phyloP scores from a whole-genome alignment of 1,284 basidiomycete species.

The Irpex rosettiformis region DNA sequence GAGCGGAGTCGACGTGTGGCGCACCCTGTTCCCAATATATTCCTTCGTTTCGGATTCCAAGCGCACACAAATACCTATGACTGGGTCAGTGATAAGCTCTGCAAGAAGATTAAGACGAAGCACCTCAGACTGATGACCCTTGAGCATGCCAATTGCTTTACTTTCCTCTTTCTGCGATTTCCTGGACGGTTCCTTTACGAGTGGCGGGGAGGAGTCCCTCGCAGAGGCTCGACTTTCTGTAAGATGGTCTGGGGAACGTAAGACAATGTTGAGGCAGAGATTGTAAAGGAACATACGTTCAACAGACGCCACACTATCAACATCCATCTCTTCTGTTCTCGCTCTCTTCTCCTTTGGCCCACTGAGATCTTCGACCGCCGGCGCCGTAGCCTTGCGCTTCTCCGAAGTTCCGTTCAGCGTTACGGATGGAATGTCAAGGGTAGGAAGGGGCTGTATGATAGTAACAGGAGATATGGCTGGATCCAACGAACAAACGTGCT shows the following conservation, averaged over 20 bases:
- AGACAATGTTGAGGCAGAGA: not conserved
- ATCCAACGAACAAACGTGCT: conserved; percentile 60
- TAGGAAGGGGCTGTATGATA: conserved; percentile 16
- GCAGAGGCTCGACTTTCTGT: conserved; percentile 7
- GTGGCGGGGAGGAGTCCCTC: not conserved
- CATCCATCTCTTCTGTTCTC: conserved; percentile 26
- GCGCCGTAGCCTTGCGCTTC: conserved; percentile 31
- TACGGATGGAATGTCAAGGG: conserved; percentile 1
- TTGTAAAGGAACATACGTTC: conserved; percentile 26
- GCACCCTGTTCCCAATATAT: conserved; percentile 72
- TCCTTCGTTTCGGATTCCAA: conserved; percentile 69
- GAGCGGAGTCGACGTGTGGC: too few species aligned
- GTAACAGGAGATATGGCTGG: conserved; percentile 19
- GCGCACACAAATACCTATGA: conserved; percentile 77
- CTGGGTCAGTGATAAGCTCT: conserved; percentile 23
- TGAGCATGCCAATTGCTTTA: conserved; percentile 44
- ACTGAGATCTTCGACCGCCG: conserved; percentile 19
- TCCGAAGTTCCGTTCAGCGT: conserved; percentile 16
- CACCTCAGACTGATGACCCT: conserved; percentile 64
- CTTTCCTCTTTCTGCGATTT: not conserved
- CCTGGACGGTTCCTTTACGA: conserved; percentile 1
- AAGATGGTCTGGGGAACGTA: conserved; percentile 5
- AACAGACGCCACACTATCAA: conserved; percentile 21
- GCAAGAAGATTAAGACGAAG: not conserved
- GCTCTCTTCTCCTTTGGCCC: conserved; percentile 29